Percentiles rank a stretch among this genome's conserved stretches.
phyloP scores from a whole-genome alignment of 2,329 filamentous ascomycete species.

The Colletotrichum incanum region DNA sequence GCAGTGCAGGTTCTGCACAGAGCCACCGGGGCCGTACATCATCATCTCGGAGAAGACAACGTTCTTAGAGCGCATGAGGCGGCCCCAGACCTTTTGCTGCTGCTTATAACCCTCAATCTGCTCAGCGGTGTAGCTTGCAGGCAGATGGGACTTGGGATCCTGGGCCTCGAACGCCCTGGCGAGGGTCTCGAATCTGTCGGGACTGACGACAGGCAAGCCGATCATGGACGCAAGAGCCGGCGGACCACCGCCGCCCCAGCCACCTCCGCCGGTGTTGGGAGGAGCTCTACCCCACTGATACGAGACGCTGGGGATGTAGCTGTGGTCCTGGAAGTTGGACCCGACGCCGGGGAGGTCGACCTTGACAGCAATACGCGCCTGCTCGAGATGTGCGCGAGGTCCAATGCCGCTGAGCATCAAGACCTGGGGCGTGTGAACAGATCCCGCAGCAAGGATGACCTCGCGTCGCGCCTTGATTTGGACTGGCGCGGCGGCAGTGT shows the following conservation, averaged over 20 bases:
- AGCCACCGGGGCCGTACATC: constrained; percentile 48
- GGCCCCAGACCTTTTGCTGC: constrained; percentile 52
- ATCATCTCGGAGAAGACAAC: constrained; percentile 64
- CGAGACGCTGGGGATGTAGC: constrained; percentile 46
- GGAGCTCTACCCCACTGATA: constrained; percentile 42
- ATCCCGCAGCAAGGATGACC: constrained; percentile 56
- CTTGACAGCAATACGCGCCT: constrained; percentile 55
- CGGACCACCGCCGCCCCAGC: constrained; percentile 36
- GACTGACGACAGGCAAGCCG: constrained; percentile 46
- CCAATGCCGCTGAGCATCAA: constrained; percentile 64
- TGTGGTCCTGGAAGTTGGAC: constrained; percentile 58
- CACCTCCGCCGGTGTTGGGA: constrained; percentile 28
- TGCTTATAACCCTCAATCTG: constrained; percentile 55
- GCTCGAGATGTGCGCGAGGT: constrained; percentile 51
- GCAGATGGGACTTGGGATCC: constrained; percentile 45
- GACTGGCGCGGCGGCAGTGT: constrained; percentile 42
- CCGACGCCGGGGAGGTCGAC: constrained; percentile 63
- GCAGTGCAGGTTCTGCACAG: constrained; percentile 47
- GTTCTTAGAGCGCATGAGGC: constrained; percentile 45
- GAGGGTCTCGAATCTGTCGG: constrained; percentile 44
- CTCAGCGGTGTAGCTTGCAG: constrained; percentile 44
- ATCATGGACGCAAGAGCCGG: constrained; percentile 46
- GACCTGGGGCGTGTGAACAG: constrained; percentile 57
- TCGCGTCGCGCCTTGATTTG: constrained; percentile 52
- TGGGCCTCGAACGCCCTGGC: constrained; percentile 43